Base-by-base conservation (phyloP, 225 moss, liverwort and hornwort genomes). In the Polytrichum formosum region DNA sequence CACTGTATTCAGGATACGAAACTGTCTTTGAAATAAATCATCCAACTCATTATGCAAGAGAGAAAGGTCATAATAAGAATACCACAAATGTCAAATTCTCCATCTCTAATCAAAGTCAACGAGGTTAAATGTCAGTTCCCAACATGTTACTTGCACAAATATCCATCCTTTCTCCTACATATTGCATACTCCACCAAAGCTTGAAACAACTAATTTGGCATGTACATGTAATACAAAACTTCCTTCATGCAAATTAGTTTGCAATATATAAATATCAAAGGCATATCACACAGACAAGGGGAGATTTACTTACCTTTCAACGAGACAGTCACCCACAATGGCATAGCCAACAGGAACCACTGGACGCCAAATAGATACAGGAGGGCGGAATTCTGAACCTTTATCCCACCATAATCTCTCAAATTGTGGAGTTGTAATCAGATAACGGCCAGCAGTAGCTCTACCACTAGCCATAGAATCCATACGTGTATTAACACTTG, bases 351-450 rank as follows among this genome's bases (percentile, higher is more conserved):
- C 67, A 68, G 93, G 96, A 29, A 92, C 85, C 68, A 90, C 76
- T 30, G 96, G 91, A 56, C 96, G 92, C 96, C 96, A 97, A 73
- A 97, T 91, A 71, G 96, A 97, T 20, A 89, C 89, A n/a, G 83
- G 63, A 70, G 75, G 81, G 22, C 96, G 87, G 17, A 84, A 76
- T 56, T 97, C 92, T 71, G 93, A 89, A 35, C 91, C 96, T 78
- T 92, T 97, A 66, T 93, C 93, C 96, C 96, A 97, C 96, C 96
- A 97, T 67, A 97, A 79, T 25, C 96, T 87, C 68, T 94, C 96
- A 72, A 97, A 93, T 73, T 90, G 90, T 64, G 92, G 86, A 74
- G 92, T 97, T 63, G 92, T 91, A 53, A 97, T 82, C 74, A 90
- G 79, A 80, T 79, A 88, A 63, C 90, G 90, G 63, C 78, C 83